phyloP scores from a whole-genome alignment of 345 rosid genomes.

The Linum lewisii region DNA sequence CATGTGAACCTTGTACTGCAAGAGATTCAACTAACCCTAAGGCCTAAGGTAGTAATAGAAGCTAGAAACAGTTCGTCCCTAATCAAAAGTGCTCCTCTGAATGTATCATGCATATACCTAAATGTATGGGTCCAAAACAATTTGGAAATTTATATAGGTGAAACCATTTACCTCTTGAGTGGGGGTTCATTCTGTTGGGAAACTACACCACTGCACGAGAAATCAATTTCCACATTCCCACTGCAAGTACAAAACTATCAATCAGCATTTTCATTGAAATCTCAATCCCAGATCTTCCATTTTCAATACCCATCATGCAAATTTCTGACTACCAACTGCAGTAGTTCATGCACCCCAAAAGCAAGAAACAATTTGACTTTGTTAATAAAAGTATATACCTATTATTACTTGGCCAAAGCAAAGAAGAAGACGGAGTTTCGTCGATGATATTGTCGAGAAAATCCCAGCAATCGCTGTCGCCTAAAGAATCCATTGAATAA shows the following conservation, averaged over 20 bases:
- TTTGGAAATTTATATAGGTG: not conserved
- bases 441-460: constrained; percentile 28
- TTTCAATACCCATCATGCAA: too few relatives aligned
- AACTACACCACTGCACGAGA: constrained; percentile 26
- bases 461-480: constrained; percentile 23
- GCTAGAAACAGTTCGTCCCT: not conserved
- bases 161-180: constrained; percentile 35
- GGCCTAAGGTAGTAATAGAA: not conserved
- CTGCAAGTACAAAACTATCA: not conserved
- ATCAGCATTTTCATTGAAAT: not conserved
- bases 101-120: not conserved
- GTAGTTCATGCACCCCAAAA: not conserved
- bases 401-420: constrained; percentile 9
- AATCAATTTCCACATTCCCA: constrained; percentile 13
- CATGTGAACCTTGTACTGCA: not conserved
- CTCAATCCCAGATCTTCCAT: not conserved
- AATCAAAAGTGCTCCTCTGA: not conserved
- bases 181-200: constrained; percentile 26
- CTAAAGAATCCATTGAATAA: constrained; percentile 17
- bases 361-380: not conserved
- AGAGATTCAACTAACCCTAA: not conserved
- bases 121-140: too few relatives aligned
- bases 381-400: not conserved
- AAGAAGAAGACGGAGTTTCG: constrained; percentile 12
- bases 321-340: too few relatives aligned